Percentiles rank a stretch among this genome's conserved stretches.
phyloP scores from a whole-genome alignment of 225 moss, liverwort and hornwort species.

The Pleurozium schreberi region DNA sequence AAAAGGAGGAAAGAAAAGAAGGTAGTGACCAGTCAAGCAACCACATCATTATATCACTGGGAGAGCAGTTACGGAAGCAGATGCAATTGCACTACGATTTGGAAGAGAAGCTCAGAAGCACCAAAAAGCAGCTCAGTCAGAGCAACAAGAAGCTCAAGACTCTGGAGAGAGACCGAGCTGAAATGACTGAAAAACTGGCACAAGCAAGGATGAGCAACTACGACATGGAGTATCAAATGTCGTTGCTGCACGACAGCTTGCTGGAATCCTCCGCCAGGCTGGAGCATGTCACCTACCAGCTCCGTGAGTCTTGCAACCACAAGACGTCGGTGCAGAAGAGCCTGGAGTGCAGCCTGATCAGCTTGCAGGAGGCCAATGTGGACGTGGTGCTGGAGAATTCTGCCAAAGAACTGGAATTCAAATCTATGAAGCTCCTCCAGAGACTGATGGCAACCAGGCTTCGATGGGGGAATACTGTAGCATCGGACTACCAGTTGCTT shows the following conservation, averaged over 20 bases:
- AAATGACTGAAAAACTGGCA: conserved; percentile 2
- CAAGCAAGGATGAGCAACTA: conserved; percentile 7
- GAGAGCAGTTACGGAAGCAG: conserved; percentile 16
- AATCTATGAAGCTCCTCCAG: conserved; percentile 33
- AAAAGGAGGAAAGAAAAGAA: neutral
- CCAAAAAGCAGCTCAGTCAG: conserved; percentile 8
- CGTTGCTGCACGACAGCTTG: conserved; percentile 13
- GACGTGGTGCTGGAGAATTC: conserved; percentile 27
- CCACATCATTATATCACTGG: conserved; percentile 2
- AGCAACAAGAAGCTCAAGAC: conserved; percentile 23
- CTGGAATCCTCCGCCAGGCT: conserved; percentile 13
- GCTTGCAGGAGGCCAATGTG: conserved; percentile 3
- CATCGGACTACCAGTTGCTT: conserved; percentile 8
- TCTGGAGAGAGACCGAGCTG: conserved; percentile 11
- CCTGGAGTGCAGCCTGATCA: conserved; percentile 20
- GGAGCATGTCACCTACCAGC: conserved; percentile 23
- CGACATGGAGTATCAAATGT: conserved; percentile 24
- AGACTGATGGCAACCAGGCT: conserved; percentile 26
- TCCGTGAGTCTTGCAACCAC: conserved; percentile 17
- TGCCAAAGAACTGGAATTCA: conserved; percentile 22
- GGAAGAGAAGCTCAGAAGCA: conserved; percentile 21
- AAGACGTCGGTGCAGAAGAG: conserved; percentile 10
- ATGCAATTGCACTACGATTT: conserved; percentile 11
- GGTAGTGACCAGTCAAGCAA: neutral
- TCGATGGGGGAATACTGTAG: conserved; percentile 9